Evolutionary conservation across 306 rosid species (phyloP).

Genomic region (Cucurbita ficifolia): DNA sequence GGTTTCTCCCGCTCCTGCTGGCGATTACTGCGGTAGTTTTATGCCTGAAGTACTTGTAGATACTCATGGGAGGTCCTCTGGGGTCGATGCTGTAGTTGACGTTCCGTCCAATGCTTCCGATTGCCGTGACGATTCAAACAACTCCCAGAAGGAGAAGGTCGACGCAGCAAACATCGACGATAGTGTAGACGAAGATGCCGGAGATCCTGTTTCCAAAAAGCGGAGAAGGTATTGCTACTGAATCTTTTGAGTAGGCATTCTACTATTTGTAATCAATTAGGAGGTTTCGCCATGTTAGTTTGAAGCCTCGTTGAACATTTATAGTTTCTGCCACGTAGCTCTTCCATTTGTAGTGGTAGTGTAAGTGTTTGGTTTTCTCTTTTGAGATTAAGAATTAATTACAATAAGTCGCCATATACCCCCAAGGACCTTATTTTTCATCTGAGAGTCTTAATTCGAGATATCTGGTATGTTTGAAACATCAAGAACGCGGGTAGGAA

Average conservation of each 20-base stretch:
- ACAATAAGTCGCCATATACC: not conserved
- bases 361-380: not conserved
- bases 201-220: constrained; percentile 40
- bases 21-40: constrained; percentile 16
- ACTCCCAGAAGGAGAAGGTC: constrained; percentile 17
- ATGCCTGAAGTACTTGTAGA: constrained; percentile 30
- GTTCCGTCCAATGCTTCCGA: constrained; percentile 14
- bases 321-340: not conserved
- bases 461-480: not conserved
- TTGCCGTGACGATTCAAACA: not conserved
- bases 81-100: constrained; percentile 6
- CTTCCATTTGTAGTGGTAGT: not conserved
- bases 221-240: constrained; percentile 32
- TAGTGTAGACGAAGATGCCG: constrained; percentile 4
- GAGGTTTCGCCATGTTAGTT: not conserved
- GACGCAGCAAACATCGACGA: not conserved
- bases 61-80: constrained; percentile 12
- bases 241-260: not conserved
- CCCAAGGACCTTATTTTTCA: not conserved
- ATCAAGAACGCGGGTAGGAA: not conserved
- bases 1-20: not conserved
- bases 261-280: not conserved
- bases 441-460: not conserved
- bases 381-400: not conserved
- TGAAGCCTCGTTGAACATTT: not conserved